Evolutionary conservation across 2,329 filamentous ascomycete genomes (phyloP), one percentile per base, ranked within the genome.

Genomic region (Drechmeria coniospora): DNA sequence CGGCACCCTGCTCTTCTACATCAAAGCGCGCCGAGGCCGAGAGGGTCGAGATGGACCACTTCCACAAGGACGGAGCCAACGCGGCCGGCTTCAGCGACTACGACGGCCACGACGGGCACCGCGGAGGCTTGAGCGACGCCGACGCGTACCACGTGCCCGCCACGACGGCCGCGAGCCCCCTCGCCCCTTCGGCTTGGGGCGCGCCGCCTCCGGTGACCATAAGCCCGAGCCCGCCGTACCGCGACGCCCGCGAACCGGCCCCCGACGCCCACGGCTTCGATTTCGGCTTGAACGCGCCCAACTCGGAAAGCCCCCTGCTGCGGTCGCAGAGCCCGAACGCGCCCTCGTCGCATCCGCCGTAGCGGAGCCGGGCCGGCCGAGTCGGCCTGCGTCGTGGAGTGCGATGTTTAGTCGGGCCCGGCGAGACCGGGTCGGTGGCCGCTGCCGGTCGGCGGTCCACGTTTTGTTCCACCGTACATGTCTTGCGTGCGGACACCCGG

Each of bases 11-110:
- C 42, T 61, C 13, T 63, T 66, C 43, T 68, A 65, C 53, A 72
- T 63, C 49, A 19, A 50, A 58, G 31, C 51, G 53, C 28, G 50
- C 55, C 17, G 53, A 62, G 26, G 45, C 56, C 7, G 65, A 71
- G 37, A 61, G 59, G 21, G 35, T 59, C 3, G 68, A 71, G 42
- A 46, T 68, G 21, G 61, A 67, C 36, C 49, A 55, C 9, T 63
- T 64, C 50, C 50, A 56, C 31, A 57, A 53, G 35, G 50, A 49
- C 29, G 64, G 64, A 23, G 42, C 63, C 36, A 45, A 67, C 43
- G 60, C 63, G 1, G 64, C 68, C 40, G 47, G 50, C 13, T 56
- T 65, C 33, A 36, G 42, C 3, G 43, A 43, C 25, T 33, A 37
- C 26, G 36, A 40, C 22, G 34, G 36, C 12, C 25, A 27, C 13